Evolutionary conservation across 495 filamentous ascomycete species (phyloP).

Genomic region (Tuber umbilicatum): DNA sequence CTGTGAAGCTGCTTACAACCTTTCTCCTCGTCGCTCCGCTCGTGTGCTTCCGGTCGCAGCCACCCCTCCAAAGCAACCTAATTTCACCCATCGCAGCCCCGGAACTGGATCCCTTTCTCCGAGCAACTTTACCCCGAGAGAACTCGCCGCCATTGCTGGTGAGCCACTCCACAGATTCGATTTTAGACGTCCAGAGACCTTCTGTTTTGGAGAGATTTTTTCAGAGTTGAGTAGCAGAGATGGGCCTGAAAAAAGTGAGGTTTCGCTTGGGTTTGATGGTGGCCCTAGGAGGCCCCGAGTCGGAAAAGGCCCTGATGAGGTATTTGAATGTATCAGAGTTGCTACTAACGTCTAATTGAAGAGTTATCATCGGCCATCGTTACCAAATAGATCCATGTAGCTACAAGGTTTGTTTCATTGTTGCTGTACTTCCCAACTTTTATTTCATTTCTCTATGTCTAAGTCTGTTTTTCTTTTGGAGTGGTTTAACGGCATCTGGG

Average conservation of each 20-base stretch:
- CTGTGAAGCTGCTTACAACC: slow-evolving; percentile 2
- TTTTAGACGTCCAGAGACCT: slow-evolving; percentile 2
- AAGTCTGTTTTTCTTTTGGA: slow-evolving; percentile 4
- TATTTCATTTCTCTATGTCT: neutral
- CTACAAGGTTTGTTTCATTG: neutral
- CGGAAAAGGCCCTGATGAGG: slow-evolving; percentile 3
- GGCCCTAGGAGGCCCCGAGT: neutral
- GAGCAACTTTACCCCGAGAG: slow-evolving; percentile 11
- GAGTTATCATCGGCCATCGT: slow-evolving; percentile 1
- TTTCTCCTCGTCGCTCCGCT: slow-evolving; percentile 19
- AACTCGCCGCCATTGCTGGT: slow-evolving; percentile 17
- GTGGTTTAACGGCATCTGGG: neutral
- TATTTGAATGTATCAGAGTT: slow-evolving; percentile 14
- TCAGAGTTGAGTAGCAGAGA: neutral
- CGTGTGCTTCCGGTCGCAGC: slow-evolving; percentile 6
- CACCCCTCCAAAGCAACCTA: slow-evolving; percentile 1
- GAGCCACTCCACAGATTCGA: slow-evolving; percentile 16
- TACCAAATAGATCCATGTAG: slow-evolving; percentile 5
- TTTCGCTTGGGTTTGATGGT: slow-evolving; percentile 8
- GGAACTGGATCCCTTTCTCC: neutral
- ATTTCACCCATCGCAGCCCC: neutral
- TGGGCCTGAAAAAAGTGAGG: neutral
- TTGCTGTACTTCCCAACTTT: neutral
- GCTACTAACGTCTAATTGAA: neutral
- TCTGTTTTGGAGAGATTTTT: slow-evolving; percentile 5